These are phyloP conservation scores for Ceratocystis colombiana DNA, from an alignment of 2,329 filamentous ascomycete genomes.

Conservation along the genomic window DNA sequence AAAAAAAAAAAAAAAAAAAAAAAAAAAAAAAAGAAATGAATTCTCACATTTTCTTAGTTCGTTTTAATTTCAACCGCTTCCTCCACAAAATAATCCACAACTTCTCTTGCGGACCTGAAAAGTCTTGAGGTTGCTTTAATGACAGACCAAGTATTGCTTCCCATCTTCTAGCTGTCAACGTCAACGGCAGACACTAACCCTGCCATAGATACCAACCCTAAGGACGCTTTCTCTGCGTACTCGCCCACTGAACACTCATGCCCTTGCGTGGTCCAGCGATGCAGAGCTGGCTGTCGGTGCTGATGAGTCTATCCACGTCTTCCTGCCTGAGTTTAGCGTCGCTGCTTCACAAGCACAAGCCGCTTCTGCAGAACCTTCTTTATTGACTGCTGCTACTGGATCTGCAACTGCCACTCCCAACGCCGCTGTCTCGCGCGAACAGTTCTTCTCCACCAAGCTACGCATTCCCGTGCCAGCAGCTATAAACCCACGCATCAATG, in stretches of 20 bases:
- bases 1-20: too few relatives aligned
- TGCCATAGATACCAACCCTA: constrained; percentile 38
- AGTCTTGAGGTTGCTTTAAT: background rate
- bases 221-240: constrained; percentile 38
- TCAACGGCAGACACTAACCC: constrained; percentile 8
- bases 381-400: background rate
- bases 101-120: background rate
- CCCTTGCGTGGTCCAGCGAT: constrained; percentile 46
- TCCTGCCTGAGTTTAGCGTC: constrained; percentile 39
- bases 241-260: constrained; percentile 38
- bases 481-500: constrained; percentile 23
- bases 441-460: constrained; percentile 26
- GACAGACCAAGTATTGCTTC: constrained; percentile 18
- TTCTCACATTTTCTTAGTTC: background rate
- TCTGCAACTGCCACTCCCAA: constrained; percentile 23
- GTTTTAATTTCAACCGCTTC: background rate
- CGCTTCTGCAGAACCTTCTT: constrained; percentile 8
- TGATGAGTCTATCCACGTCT: constrained; percentile 46
- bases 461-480: constrained; percentile 26
- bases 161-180: background rate
- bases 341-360: constrained; percentile 24
- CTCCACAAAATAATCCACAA: background rate
- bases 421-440: constrained; percentile 28
- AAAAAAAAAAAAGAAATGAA: background rate
- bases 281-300: constrained; percentile 47